Evolutionary conservation across 2,329 filamentous ascomycete species (phyloP).

Genomic region (Fusarium odoratissimum): DNA sequence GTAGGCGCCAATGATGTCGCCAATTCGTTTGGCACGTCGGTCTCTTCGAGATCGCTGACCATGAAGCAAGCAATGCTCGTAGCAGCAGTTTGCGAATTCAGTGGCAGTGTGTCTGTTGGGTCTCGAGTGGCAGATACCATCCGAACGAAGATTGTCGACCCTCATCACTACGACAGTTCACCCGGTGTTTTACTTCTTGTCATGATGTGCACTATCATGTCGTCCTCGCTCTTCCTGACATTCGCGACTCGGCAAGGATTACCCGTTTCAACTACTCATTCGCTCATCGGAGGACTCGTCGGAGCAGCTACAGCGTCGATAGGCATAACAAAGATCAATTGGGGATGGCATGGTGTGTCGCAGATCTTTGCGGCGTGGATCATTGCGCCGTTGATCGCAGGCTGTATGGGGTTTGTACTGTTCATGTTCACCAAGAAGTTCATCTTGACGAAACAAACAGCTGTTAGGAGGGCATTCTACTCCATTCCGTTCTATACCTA

Average conservation of each 20-base stretch:
- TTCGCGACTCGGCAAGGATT: conserved; percentile 62
- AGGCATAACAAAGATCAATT: conserved; percentile 51
- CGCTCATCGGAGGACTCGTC: conserved; percentile 58
- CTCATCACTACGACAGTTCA: conserved; percentile 64
- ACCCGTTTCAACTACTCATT: conserved; percentile 66
- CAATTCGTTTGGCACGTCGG: conserved; percentile 79
- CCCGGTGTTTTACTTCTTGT: conserved; percentile 63
- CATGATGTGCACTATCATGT: conserved; percentile 66
- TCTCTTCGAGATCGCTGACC: conserved; percentile 74
- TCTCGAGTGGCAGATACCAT: conserved; percentile 71
- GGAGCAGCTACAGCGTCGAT: conserved; percentile 52
- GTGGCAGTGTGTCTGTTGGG: conserved; percentile 69
- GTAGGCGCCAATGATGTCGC: conserved; percentile 74
- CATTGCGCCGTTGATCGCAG: conserved; percentile 51
- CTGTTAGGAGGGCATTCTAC: conserved; percentile 50
- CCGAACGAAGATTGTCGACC: conserved; percentile 63
- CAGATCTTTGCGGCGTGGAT: conserved; percentile 55
- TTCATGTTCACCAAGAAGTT: conserved; percentile 52
- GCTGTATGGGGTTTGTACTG: conserved; percentile 47
- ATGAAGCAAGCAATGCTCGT: conserved; percentile 70
- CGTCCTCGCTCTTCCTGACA: conserved; percentile 63
- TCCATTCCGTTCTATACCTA: conserved; percentile 55
- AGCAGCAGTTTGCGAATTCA: conserved; percentile 70
- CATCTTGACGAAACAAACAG: conserved; percentile 45
- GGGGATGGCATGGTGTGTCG: conserved; percentile 52